phyloP scores from a whole-genome alignment of 768 basidiomycete species.

The Panellus pusillus region DNA sequence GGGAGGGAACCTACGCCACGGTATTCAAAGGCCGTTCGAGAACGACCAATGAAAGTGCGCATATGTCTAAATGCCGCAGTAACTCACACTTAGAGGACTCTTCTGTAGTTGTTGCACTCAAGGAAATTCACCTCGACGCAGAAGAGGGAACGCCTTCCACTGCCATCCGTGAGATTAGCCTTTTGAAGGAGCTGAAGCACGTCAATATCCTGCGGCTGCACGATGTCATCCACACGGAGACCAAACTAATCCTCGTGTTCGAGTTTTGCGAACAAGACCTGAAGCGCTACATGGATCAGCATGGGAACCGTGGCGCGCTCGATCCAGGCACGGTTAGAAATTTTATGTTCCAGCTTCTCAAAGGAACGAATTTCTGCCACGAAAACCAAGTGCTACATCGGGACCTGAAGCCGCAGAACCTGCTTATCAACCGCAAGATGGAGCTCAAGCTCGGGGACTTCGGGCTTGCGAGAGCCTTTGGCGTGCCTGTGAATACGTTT shows the following conservation, averaged over 20 bases:
- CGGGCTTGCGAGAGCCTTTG: constrained; percentile 94
- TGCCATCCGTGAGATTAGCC: constrained; percentile 96
- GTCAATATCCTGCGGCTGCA: constrained; percentile 97
- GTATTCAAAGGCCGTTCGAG: constrained; percentile 97
- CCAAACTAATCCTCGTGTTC: constrained; percentile 96
- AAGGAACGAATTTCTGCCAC: constrained; percentile 97
- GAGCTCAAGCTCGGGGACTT: constrained; percentile 98
- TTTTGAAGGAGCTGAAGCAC: constrained; percentile 99
- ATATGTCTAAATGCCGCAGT: no score
- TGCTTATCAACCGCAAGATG: constrained; percentile 95
- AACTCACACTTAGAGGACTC: no score
- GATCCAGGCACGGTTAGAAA: constrained; percentile 88
- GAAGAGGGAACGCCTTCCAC: constrained; percentile 99
- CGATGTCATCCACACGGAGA: constrained; percentile 99
- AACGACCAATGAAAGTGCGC: constrained; percentile 81
- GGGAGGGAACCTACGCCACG: constrained; percentile 93
- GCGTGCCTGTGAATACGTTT: constrained; percentile 98
- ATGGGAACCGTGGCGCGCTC: constrained; percentile 93
- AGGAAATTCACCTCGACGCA: constrained; percentile 98
- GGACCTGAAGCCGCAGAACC: constrained; percentile 97
- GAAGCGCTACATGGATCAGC: constrained; percentile 98
- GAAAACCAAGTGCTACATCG: constrained; percentile 95
- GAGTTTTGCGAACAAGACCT: constrained; percentile 98
- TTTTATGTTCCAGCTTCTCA: constrained; percentile 97
- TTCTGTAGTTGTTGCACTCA: constrained; percentile 74